phyloP scores from a whole-genome alignment of 2,329 filamentous ascomycete genomes.

The Aspergillus calidoustus region DNA sequence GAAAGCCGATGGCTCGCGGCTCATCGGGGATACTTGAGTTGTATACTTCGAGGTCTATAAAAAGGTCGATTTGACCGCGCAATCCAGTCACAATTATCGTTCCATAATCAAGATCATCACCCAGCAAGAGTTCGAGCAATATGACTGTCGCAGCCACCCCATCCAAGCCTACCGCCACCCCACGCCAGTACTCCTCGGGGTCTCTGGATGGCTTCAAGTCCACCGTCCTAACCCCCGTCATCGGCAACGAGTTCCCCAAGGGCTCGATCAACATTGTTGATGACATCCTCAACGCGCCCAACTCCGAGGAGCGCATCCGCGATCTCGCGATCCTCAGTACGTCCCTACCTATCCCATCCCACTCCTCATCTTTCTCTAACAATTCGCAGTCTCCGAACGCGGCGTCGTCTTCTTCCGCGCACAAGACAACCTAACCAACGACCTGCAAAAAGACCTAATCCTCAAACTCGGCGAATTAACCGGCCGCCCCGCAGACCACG shows the following conservation, averaged over 20 bases:
- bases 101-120: neutral
- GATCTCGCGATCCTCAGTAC: slow-evolving; percentile 71
- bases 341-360: slow-evolving; percentile 24
- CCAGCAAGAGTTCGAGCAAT: neutral
- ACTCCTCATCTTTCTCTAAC: neutral
- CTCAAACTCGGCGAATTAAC: slow-evolving; percentile 63
- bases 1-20: slow-evolving; percentile 11
- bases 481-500: slow-evolving; percentile 62
- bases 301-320: slow-evolving; percentile 66
- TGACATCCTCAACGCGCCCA: slow-evolving; percentile 60
- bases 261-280: slow-evolving; percentile 51
- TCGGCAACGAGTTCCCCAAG: slow-evolving; percentile 48
- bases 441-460: slow-evolving; percentile 68
- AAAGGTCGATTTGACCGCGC: neutral
- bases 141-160: slow-evolving; percentile 10
- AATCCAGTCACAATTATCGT: neutral
- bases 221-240: slow-evolving; percentile 39
- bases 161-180: neutral
- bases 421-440: slow-evolving; percentile 64
- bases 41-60: slow-evolving; percentile 1
- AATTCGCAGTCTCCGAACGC: slow-evolving; percentile 63
- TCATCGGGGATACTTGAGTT: neutral
- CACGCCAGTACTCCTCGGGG: slow-evolving; percentile 19
- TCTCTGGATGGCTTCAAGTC: slow-evolving; percentile 22
- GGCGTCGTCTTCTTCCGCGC: slow-evolving; percentile 73